Evolutionary conservation across 192 early-diverging fungal genomes (phyloP).

Genomic region (Chytriomyces sp.): DNA sequence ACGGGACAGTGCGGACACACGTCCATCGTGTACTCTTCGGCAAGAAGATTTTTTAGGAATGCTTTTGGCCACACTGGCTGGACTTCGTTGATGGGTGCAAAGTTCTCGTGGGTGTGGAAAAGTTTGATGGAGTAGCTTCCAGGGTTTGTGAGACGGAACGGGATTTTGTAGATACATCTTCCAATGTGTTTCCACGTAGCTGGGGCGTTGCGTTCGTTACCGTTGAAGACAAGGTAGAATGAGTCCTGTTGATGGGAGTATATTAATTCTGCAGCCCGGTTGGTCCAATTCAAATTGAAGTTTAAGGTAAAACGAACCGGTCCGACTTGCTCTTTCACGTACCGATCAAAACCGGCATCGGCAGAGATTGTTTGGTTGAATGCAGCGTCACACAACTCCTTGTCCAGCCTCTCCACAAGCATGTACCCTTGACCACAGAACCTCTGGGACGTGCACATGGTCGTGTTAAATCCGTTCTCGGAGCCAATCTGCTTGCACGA

Average conservation of each 20-base stretch:
- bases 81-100: constrained; percentile 19
- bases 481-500: neutral
- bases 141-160: constrained; percentile 18
- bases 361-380: neutral
- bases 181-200: constrained; percentile 25
- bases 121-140: constrained; percentile 5
- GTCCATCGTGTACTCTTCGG: neutral
- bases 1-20: constrained; percentile 26
- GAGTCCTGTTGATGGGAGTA: neutral
- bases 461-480: neutral
- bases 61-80: neutral
- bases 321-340: neutral
- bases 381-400: neutral
- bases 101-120: constrained; percentile 13
- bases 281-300: no score
- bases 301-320: constrained; percentile 5
- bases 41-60: neutral
- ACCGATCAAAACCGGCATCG: neutral
- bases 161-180: constrained; percentile 30
- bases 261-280: no score
- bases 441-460: neutral
- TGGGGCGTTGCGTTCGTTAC: constrained; percentile 6
- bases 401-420: constrained; percentile 4
- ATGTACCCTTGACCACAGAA: constrained; percentile 34
- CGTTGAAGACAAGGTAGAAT: constrained; percentile 14